Percentiles rank a stretch among this genome's conserved stretches.
Conservation (phyloP, 768 basidiomycete genomes). For the Chalciporus chontae region DNA sequence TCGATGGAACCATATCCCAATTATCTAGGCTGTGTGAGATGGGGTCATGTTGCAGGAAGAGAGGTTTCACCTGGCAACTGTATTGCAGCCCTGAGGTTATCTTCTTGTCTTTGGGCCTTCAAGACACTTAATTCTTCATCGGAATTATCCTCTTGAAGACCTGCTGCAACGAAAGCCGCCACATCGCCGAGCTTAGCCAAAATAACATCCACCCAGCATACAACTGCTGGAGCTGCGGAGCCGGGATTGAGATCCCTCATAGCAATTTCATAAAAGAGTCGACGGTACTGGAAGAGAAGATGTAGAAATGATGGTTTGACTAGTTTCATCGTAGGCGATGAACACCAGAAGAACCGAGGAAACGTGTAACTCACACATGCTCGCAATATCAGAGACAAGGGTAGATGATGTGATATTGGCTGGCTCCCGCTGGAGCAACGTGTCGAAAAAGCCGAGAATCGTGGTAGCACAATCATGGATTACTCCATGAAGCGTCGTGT, state of each 20-base stretch:
- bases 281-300: constrained; percentile 51
- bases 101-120: constrained; percentile 43
- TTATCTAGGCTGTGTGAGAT: constrained; percentile 38
- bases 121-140: constrained; percentile 26
- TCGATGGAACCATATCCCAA: constrained; percentile 46
- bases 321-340: constrained; percentile 14
- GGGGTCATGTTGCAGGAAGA: neutral
- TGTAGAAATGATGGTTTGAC: constrained; percentile 32
- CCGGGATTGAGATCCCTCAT: constrained; percentile 25
- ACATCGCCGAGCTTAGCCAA: constrained; percentile 50
- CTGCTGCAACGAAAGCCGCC: constrained; percentile 29
- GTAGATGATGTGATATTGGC: constrained; percentile 1
- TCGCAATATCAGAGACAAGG: constrained; percentile 11
- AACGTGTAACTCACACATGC: constrained; percentile 18
- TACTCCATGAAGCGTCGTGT: constrained; percentile 29
- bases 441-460: constrained; percentile 32
- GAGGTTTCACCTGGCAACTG: constrained; percentile 60
- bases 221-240: constrained; percentile 31
- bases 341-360: neutral
- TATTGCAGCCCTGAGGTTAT: constrained; percentile 53
- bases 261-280: constrained; percentile 44
- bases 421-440: constrained; percentile 13
- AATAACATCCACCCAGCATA: constrained; percentile 66
- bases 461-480: constrained; percentile 34
- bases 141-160: constrained; percentile 11